A percentile compares a stretch with the other conserved stretches of the same genome.
phyloP scores from a whole-genome alignment of 139 green algal genomes.

The Trebouxia sp. region DNA sequence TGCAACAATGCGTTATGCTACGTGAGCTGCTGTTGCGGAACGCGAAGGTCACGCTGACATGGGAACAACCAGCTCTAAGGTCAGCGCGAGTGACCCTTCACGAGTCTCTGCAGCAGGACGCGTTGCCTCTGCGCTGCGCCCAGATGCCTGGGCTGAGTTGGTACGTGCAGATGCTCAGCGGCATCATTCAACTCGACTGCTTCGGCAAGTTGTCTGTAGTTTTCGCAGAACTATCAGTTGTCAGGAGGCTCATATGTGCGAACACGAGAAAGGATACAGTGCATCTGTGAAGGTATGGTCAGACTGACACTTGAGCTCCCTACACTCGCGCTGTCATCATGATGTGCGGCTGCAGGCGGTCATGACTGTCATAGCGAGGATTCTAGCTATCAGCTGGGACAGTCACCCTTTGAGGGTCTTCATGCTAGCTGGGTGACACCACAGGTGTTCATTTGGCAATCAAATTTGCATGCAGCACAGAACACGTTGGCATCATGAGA shows the following conservation, averaged over 20 bases:
- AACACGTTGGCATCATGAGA: too few species aligned
- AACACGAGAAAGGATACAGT: conserved; percentile 56
- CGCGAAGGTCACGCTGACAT: too few species aligned
- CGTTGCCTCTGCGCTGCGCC: background rate
- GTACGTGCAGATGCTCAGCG: background rate
- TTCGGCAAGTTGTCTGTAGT: background rate
- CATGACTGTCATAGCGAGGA: conserved; percentile 52
- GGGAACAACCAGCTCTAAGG: background rate
- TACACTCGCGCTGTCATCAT: too few species aligned
- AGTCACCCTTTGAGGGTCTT: conserved; percentile 60
- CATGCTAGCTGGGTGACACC: conserved; percentile 72
- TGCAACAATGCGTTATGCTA: too few species aligned
- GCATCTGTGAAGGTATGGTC: conserved; percentile 51
- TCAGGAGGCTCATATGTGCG: conserved; percentile 46
- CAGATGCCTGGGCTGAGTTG: background rate
- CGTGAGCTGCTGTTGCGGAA: too few species aligned
- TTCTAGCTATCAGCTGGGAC: conserved; percentile 43
- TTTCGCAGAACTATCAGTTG: conserved; percentile 50
- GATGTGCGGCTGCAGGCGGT: conserved; percentile 31
- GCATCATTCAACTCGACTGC: background rate
- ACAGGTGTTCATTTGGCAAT: background rate
- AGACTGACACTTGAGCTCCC: too few species aligned
- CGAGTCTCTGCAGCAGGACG: background rate
- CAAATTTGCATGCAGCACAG: background rate
- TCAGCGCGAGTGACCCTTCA: background rate